A percentile compares a stretch with the other conserved stretches of the same genome.
Conservation (phyloP, 1,284 basidiomycete genomes). For the Bjerkandera adusta region DNA sequence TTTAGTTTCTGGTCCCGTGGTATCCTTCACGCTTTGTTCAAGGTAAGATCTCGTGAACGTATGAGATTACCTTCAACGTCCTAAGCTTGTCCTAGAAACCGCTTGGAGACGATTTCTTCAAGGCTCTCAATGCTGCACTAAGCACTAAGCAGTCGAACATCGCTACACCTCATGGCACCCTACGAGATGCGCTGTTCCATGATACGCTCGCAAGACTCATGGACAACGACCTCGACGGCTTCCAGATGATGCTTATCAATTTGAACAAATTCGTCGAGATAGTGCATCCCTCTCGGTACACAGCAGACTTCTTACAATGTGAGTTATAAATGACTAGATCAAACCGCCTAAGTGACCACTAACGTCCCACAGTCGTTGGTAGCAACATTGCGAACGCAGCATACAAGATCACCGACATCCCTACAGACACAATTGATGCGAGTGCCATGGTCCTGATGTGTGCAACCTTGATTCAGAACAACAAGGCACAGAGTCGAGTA, state of each 20-base stretch:
- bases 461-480: constrained; percentile 53
- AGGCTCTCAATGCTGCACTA: constrained; percentile 40
- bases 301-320: constrained; percentile 53
- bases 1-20: constrained; percentile 46
- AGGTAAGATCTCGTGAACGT: constrained; percentile 35
- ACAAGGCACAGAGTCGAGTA: constrained; percentile 58
- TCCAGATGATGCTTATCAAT: constrained; percentile 54
- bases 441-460: constrained; percentile 52
- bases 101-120: constrained; percentile 50
- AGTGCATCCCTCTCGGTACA: constrained; percentile 53
- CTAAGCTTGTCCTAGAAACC: constrained; percentile 35
- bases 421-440: constrained; percentile 45
- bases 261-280: constrained; percentile 49
- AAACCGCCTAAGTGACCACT: constrained; percentile 3
- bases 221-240: constrained; percentile 47
- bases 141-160: constrained; percentile 34
- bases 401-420: constrained; percentile 53
- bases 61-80: background rate
- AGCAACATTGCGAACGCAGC: constrained; percentile 49
- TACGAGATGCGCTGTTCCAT: constrained; percentile 53
- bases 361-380: constrained; percentile 45
- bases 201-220: constrained; percentile 48
- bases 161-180: constrained; percentile 27
- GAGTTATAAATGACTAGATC: constrained; percentile 22
- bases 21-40: constrained; percentile 53